A percentile compares a stretch with the other conserved stretches of the same genome.
These are phyloP conservation scores for Yamadazyma diddensiae DNA, from an alignment of 1,139 yeast genomes.

Conservation along the genomic window DNA sequence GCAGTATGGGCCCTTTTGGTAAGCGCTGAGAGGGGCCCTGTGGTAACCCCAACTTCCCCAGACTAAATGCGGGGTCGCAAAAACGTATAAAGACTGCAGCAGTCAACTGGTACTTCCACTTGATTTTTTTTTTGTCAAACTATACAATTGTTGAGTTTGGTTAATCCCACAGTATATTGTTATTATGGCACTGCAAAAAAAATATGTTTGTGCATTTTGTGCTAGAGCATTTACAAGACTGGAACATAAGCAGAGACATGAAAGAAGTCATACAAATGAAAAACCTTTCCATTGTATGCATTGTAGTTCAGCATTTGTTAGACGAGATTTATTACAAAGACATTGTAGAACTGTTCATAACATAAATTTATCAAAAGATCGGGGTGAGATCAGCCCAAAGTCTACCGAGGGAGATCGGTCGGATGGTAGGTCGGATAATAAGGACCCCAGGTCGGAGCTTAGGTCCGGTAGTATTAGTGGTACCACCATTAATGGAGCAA, in stretches of 20 bases:
- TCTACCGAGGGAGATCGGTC: too few species aligned
- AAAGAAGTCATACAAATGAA: slow-evolving; percentile 79
- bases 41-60: too few species aligned
- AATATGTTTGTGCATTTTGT: slow-evolving; percentile 77
- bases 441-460: too few species aligned
- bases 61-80: too few species aligned
- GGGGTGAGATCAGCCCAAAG: too few species aligned
- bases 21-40: too few species aligned
- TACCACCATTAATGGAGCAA: too few species aligned
- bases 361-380: slow-evolving; percentile 21
- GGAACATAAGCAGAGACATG: slow-evolving; percentile 81
- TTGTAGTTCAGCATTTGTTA: slow-evolving; percentile 71
- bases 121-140: too few species aligned
- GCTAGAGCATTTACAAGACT: slow-evolving; percentile 78
- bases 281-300: slow-evolving; percentile 75
- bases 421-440: background rate
- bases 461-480: too few species aligned
- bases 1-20: too few species aligned
- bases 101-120: too few species aligned
- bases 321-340: slow-evolving; percentile 71
- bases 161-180: slow-evolving; percentile 10
- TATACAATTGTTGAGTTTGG: slow-evolving; percentile 13
- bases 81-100: too few species aligned
- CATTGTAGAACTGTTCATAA: slow-evolving; percentile 78
- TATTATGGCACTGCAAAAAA: slow-evolving; percentile 47